A percentile compares a stretch with the other conserved stretches of the same genome.
Conservation (phyloP, 2,329 filamentous ascomycete genomes). For the Cladobotryum mycophilum region DNA sequence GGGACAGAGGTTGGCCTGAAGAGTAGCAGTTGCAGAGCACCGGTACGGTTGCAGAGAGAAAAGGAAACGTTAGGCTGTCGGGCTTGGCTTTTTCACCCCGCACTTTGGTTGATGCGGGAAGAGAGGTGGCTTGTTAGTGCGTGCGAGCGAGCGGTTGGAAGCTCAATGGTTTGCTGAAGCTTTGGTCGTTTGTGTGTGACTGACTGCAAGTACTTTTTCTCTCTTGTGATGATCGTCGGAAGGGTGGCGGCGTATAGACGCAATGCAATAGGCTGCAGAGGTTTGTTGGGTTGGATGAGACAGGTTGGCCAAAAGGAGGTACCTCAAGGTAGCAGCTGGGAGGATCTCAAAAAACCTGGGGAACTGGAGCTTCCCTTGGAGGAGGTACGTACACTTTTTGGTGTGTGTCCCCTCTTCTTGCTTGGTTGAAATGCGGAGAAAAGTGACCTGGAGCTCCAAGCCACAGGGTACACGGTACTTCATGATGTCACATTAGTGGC, state of each 20-base stretch:
- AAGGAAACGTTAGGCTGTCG: too few species aligned
- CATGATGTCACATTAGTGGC: constrained; percentile 14
- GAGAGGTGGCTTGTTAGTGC: too few species aligned
- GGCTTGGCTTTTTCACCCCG: too few species aligned
- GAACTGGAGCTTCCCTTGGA: constrained; percentile 6
- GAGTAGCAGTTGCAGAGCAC: background rate
- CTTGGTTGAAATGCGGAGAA: constrained; percentile 2
- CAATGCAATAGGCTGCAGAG: constrained; percentile 5
- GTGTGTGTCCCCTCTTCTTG: constrained; percentile 4
- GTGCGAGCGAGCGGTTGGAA: background rate
- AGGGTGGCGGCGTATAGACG: background rate
- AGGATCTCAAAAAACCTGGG: constrained; percentile 10
- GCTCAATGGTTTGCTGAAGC: constrained; percentile 2
- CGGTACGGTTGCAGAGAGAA: background rate
- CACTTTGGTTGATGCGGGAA: too few species aligned
- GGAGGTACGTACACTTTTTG: constrained; percentile 6
- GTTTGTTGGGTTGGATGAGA: too few species aligned
- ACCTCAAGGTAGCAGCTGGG: constrained; percentile 2
- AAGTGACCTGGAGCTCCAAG: background rate
- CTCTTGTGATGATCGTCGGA: background rate
- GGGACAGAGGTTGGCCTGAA: background rate
- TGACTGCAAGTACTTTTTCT: too few species aligned
- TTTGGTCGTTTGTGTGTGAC: too few species aligned
- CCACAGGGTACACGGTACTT: background rate
- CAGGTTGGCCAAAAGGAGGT: too few species aligned